Percentiles rank a stretch among this genome's conserved stretches.
phyloP scores from a whole-genome alignment of 371 early-diverging fungal species.

The Mortierella sp. region DNA sequence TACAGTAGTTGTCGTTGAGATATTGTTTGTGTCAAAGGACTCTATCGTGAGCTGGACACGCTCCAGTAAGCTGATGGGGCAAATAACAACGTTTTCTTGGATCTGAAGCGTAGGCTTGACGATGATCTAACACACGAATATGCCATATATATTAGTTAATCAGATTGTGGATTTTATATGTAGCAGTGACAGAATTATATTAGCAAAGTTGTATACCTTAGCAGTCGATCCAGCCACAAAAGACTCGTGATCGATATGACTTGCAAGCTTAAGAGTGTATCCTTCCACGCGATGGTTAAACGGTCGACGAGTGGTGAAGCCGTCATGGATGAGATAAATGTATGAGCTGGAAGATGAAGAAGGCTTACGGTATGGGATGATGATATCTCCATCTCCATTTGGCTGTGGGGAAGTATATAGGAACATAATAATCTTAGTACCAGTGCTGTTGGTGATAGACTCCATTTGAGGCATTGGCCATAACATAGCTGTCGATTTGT shows the following conservation, averaged over 20 bases:
- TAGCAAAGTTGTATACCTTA: conserved; percentile 37
- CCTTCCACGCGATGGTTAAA: conserved; percentile 58
- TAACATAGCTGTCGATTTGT: not conserved
- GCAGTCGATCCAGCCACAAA: conserved; percentile 58
- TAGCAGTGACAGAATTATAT: too few relatives aligned
- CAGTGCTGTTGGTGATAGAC: not conserved
- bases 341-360: conserved; percentile 8
- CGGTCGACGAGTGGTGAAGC: conserved; percentile 56
- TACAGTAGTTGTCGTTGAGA: conserved; percentile 52
- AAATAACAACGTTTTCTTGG: conserved; percentile 29
- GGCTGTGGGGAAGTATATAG: conserved; percentile 43
- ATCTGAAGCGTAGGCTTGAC: conserved; percentile 59
- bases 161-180: too few relatives aligned
- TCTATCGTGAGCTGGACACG: conserved; percentile 55
- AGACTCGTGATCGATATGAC: conserved; percentile 67
- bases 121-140: conserved; percentile 31
- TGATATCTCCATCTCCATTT: conserved; percentile 58
- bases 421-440: not conserved
- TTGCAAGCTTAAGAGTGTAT: conserved; percentile 57
- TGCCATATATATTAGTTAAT: not conserved
- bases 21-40: conserved; percentile 38
- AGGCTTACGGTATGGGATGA: conserved; percentile 60
- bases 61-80: conserved; percentile 60
- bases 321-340: conserved; percentile 58
- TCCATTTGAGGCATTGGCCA: not conserved